phyloP scores from a whole-genome alignment of 306 rosid genomes.

The Boehmeria nivea region DNA sequence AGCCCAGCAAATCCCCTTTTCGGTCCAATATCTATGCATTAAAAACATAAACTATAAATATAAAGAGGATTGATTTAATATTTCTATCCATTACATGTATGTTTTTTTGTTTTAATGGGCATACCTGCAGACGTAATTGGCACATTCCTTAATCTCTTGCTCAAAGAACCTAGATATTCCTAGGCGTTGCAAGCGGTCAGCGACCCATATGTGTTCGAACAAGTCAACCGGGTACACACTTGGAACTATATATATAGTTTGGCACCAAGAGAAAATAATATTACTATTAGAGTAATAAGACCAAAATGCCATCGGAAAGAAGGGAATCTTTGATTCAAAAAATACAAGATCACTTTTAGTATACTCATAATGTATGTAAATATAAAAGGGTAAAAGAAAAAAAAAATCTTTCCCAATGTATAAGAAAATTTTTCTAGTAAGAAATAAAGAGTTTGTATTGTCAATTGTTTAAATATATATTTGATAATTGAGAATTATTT shows the following conservation, averaged over 20 bases:
- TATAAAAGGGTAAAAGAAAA: neutral
- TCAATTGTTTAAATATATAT: no score
- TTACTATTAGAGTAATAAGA: conserved; percentile 16
- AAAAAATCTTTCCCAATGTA: no score
- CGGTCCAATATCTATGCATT: conserved; percentile 58
- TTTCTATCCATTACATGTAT: neutral
- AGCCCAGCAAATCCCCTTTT: conserved; percentile 87
- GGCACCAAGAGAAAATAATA: conserved; percentile 17
- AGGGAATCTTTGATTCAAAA: no score
- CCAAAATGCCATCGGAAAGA: neutral
- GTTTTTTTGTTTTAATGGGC: neutral
- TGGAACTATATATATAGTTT: conserved; percentile 53
- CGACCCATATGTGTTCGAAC: conserved; percentile 82
- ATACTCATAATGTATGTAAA: no score
- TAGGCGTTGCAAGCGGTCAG: conserved; percentile 74
- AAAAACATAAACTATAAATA: neutral
- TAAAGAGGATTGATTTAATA: no score
- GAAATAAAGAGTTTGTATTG: no score
- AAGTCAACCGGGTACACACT: conserved; percentile 77
- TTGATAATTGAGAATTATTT: no score
- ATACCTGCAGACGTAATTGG: conserved; percentile 61
- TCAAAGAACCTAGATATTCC: conserved; percentile 69
- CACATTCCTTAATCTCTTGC: conserved; percentile 54
- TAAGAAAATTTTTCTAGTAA: no score
- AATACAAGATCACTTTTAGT: no score